Percentiles rank a stretch among this genome's conserved stretches.
Evolutionary conservation across 495 filamentous ascomycete species (phyloP).

Genomic region (Letharia columbiana): DNA sequence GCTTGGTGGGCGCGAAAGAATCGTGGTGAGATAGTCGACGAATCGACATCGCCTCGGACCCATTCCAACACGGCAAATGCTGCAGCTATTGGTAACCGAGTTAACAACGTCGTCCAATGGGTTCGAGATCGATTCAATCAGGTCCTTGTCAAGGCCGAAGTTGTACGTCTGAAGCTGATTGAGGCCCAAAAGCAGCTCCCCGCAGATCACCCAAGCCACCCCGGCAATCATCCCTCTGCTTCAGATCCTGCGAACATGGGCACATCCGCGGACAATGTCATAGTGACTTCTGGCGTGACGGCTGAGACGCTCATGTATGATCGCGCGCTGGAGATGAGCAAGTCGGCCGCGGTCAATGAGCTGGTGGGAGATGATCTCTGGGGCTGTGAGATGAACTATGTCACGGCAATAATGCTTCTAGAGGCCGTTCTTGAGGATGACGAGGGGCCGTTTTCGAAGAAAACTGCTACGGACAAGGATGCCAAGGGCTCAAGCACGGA

Average conservation of each 20-base stretch:
- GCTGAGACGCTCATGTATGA: conserved; percentile 98
- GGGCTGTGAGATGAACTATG: conserved; percentile 87
- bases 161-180: conserved; percentile 76
- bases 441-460: conserved; percentile 46
- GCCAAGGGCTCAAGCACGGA: conserved; percentile 35
- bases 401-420: conserved; percentile 84
- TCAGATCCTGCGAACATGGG: conserved; percentile 41
- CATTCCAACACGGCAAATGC: conserved; percentile 34
- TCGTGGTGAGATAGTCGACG: conserved; percentile 51
- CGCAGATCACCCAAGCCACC: conserved; percentile 75
- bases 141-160: conserved; percentile 87
- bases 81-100: conserved; percentile 55
- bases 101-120: conserved; percentile 94
- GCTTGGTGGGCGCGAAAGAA: conserved; percentile 82
- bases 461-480: conserved; percentile 32
- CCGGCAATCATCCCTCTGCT: conserved; percentile 57
- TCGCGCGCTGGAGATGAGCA: conserved; percentile 91
- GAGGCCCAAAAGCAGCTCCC: conserved; percentile 82
- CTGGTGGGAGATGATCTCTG: conserved; percentile 80
- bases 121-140: conserved; percentile 90
- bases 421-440: conserved; percentile 89
- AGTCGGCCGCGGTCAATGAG: conserved; percentile 88
- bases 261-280: conserved; percentile 53
- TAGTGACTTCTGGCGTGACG: conserved; percentile 67
- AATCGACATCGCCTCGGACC: conserved; percentile 38